Base-by-base conservation (phyloP, 805 yeast species). In the Hanseniaspora mollemarum region DNA sequence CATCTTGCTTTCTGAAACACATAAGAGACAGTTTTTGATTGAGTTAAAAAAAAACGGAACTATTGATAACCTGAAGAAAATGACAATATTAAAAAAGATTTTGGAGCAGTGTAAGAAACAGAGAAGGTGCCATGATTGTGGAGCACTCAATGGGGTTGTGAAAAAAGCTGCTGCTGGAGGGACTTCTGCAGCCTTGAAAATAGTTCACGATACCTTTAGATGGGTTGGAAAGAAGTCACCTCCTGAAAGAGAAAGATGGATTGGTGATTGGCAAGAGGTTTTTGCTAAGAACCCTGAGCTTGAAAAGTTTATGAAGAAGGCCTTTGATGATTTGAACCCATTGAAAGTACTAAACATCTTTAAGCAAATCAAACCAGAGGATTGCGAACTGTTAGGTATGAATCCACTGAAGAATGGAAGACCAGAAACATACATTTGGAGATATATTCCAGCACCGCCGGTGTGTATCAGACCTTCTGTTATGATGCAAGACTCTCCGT, bases 391-490 rank as follows among this genome's bases (percentile, higher is more conserved):
- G 18, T 69, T 92, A 29, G 99, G 98, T 51, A 78, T 92, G 49
- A 92, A 92, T 60, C 75, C 85, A 3, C 56, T 59, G 21, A 76
- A 79, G 58, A 86, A 87, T 35, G 96, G 96, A 43, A 75, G 96
- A 57, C 98, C 97, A 4, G 97, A 90, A 67, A 86, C 83, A 74
- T 92, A 88, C 64, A 78, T 92, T 36, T 92, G 98, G 99, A 77
- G 95, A 62, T 92, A 88, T 63, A 74, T 92, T 50, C 98, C 98
- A 0, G 97, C 97, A 0, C 98, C 99, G 1, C 99, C 99, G 0
- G 96, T 94, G 18, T 92, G 98, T 73, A 92, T 92, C 51, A 78
- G 99, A 57, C 99, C 99, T 2, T 88, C 97, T 4, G 97, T 92
- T 28, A 73, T 80, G 71, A 87, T 86, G 88, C 87, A 85, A 63